Percentiles rank a stretch among this genome's conserved stretches.
phyloP scores from a whole-genome alignment of 2,329 filamentous ascomycete species.

The Monosporascus ibericus region DNA sequence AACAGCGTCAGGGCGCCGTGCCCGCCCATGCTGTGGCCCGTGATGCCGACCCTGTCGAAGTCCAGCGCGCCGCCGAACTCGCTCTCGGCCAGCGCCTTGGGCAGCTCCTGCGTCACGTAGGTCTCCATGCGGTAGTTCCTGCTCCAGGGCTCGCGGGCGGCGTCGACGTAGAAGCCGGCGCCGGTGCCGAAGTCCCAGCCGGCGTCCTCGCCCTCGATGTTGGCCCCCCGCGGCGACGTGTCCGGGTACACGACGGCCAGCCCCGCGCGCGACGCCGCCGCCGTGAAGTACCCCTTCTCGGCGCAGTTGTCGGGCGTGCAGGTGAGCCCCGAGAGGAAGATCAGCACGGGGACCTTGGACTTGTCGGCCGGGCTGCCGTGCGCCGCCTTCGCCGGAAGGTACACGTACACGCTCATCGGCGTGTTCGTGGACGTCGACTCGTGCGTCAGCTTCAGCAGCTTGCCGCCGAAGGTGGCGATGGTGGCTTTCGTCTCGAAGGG shows the following conservation, averaged over 20 bases:
- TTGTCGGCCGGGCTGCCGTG: conserved; percentile 44
- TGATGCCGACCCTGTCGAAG: conserved; percentile 66
- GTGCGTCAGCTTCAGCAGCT: conserved; percentile 91
- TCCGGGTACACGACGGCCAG: conserved; percentile 95
- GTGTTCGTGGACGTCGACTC: conserved; percentile 71
- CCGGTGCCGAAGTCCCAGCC: conserved; percentile 86
- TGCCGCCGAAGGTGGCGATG: conserved; percentile 88
- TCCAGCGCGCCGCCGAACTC: conserved; percentile 68
- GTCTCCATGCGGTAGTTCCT: conserved; percentile 89
- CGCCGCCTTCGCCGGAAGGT: conserved; percentile 68
- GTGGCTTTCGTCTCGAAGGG: conserved; percentile 83
- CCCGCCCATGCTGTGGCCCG: conserved; percentile 94
- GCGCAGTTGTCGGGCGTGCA: conserved; percentile 86
- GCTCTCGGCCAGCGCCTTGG: conserved; percentile 60
- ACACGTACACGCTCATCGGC: conserved; percentile 90
- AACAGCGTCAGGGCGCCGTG: conserved; percentile 91
- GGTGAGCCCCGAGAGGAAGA: conserved; percentile 91
- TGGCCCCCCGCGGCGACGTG: conserved; percentile 81
- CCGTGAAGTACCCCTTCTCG: conserved; percentile 87
- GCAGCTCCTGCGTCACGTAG: conserved; percentile 88
- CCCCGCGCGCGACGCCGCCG: conserved; percentile 68
- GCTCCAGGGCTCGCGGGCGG: conserved; percentile 66
- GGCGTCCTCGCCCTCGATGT: conserved; percentile 79
- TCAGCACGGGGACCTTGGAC: conserved; percentile 76
- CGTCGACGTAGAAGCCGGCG: conserved; percentile 93